Conservation (phyloP, 176 grass and related monocot genomes). For the Urochloa ruziziensis region DNA sequence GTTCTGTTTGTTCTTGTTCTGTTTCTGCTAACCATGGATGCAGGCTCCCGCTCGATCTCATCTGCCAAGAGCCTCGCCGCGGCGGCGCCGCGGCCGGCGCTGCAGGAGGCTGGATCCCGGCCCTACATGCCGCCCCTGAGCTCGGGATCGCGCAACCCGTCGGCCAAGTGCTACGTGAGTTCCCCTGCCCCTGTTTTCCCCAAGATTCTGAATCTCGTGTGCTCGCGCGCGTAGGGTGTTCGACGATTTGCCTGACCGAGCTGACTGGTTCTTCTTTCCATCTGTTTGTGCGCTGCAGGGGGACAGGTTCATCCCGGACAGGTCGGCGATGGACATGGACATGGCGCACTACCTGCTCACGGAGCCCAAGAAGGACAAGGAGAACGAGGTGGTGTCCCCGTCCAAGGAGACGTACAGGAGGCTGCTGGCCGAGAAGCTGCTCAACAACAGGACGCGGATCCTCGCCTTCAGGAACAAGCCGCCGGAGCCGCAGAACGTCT, state of each 20-base stretch:
- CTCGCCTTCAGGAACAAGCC: constrained; percentile 73
- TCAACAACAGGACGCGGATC: constrained; percentile 66
- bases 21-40: constrained; percentile 48
- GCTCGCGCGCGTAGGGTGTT: neutral
- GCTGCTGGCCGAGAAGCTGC: constrained; percentile 68
- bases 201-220: too few species aligned
- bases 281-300: constrained; percentile 33
- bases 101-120: constrained; percentile 31
- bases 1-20: neutral
- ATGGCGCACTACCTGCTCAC: constrained; percentile 71
- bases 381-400: constrained; percentile 52
- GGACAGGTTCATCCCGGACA: constrained; percentile 66
- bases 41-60: constrained; percentile 43
- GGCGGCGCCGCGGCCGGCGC: constrained; percentile 16
- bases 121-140: constrained; percentile 39
- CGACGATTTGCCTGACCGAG: neutral
- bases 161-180: constrained; percentile 28
- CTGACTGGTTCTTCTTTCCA: neutral
- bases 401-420: constrained; percentile 62
- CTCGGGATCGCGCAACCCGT: constrained; percentile 25
- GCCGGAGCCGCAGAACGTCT: constrained; percentile 44
- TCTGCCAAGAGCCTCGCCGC: neutral
- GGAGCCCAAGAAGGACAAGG: constrained; percentile 59
- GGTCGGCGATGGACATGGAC: constrained; percentile 75
- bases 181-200: neutral